phyloP scores from a whole-genome alignment of 441 rosid genomes.

The Adansonia grandidieri region DNA sequence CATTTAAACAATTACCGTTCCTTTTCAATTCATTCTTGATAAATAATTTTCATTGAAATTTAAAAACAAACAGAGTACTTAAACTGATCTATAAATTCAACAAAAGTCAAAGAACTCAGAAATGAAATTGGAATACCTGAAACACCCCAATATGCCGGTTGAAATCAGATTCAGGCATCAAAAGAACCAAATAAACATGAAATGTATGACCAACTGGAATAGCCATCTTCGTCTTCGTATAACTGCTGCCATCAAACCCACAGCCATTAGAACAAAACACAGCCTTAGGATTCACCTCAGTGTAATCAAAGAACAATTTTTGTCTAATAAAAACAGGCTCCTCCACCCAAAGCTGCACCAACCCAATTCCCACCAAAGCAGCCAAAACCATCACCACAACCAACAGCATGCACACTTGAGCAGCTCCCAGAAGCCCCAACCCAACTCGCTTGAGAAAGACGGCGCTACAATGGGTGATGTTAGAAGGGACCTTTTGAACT shows the following conservation, averaged over 20 bases:
- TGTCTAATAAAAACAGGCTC: slow-evolving; percentile 67
- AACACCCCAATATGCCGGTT: slow-evolving; percentile 67
- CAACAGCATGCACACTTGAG: slow-evolving; percentile 54
- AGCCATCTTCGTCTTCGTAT: slow-evolving; percentile 28
- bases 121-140: slow-evolving; percentile 52
- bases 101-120: background rate
- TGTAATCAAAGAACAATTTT: slow-evolving; percentile 67
- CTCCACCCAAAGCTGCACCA: slow-evolving; percentile 59
- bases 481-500: slow-evolving; percentile 43
- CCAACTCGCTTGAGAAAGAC: slow-evolving; percentile 43
- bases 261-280: slow-evolving; percentile 38
- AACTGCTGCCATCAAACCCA: background rate
- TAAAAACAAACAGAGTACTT: background rate
- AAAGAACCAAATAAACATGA: slow-evolving; percentile 54
- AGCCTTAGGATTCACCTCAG: slow-evolving; percentile 61
- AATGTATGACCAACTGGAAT: slow-evolving; percentile 67
- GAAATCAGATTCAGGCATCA: slow-evolving; percentile 81
- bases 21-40: background rate
- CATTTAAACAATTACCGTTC: background rate
- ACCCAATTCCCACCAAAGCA: slow-evolving; percentile 53
- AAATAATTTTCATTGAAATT: background rate
- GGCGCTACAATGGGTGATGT: slow-evolving; percentile 31
- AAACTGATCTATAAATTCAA: background rate
- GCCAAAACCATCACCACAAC: slow-evolving; percentile 49
- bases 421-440: slow-evolving; percentile 61